Conservation (phyloP, 768 basidiomycete species). For the Tubosaeta sp. region DNA sequence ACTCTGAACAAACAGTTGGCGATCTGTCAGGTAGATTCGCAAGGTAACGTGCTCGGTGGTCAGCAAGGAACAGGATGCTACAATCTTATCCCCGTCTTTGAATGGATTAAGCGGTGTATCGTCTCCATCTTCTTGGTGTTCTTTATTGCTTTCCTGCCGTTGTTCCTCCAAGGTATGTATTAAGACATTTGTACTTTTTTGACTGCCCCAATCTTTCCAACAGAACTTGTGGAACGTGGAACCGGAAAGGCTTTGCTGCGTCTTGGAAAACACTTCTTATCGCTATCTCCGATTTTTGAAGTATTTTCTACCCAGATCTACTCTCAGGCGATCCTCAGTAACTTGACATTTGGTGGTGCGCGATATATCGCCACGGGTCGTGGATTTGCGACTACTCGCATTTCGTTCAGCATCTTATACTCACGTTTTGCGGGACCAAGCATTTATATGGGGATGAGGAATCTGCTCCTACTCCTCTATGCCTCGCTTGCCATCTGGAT, state of each 20-base stretch:
- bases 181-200: neutral
- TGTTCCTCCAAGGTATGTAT: slow-evolving; percentile 86
- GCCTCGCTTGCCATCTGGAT: slow-evolving; percentile 90
- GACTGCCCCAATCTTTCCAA: slow-evolving; percentile 2
- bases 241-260: slow-evolving; percentile 93
- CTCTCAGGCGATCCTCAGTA: slow-evolving; percentile 93
- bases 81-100: slow-evolving; percentile 93
- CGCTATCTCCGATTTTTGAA: slow-evolving; percentile 95
- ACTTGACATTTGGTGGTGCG: slow-evolving; percentile 96
- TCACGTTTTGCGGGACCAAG: slow-evolving; percentile 99
- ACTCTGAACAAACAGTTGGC: slow-evolving; percentile 91
- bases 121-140: slow-evolving; percentile 98
- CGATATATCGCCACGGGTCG: slow-evolving; percentile 99
- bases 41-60: slow-evolving; percentile 73
- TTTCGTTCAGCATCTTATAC: slow-evolving; percentile 94
- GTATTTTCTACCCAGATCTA: slow-evolving; percentile 99
- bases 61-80: slow-evolving; percentile 82
- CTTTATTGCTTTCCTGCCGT: slow-evolving; percentile 93
- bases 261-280: slow-evolving; percentile 94
- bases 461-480: slow-evolving; percentile 85
- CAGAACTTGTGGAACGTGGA: slow-evolving; percentile 94
- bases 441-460: slow-evolving; percentile 98
- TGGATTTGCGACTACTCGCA: slow-evolving; percentile 96
- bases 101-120: slow-evolving; percentile 97
- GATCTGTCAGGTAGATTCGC: slow-evolving; percentile 83